phyloP scores from a whole-genome alignment of 306 rosid genomes.

The Dicorynia guianensis region DNA sequence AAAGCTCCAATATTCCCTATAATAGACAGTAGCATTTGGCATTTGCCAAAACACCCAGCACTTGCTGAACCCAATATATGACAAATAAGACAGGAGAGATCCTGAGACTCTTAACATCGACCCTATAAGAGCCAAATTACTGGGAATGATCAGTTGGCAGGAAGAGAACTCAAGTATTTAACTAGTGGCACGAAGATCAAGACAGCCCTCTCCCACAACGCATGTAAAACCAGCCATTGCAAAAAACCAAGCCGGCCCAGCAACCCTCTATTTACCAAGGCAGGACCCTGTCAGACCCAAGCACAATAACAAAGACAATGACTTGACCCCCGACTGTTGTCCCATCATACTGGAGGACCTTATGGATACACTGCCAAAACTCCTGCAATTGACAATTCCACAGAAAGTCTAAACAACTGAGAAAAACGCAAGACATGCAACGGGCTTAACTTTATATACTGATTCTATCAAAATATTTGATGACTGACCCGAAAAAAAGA shows the following conservation, averaged over 20 bases:
- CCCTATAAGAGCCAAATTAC: conserved; percentile 36
- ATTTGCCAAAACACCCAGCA: conserved; percentile 43
- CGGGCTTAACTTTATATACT: background rate
- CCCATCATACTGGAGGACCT: conserved; percentile 39
- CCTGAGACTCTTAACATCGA: conserved; percentile 34
- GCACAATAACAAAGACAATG: conserved; percentile 40
- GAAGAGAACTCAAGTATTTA: conserved; percentile 30
- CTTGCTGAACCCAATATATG: conserved; percentile 43
- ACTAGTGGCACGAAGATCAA: conserved; percentile 42
- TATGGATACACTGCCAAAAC: conserved; percentile 22
- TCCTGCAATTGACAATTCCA: conserved; percentile 45
- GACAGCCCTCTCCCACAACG: conserved; percentile 28
- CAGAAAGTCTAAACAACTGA: background rate
- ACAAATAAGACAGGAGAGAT: conserved; percentile 22
- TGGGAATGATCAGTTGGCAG: conserved; percentile 31
- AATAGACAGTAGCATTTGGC: conserved; percentile 37
- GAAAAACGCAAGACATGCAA: background rate
- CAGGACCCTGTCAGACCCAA: conserved; percentile 38
- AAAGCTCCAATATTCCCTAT: conserved; percentile 20
- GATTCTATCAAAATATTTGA: background rate
- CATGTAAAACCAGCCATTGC: conserved; percentile 50
- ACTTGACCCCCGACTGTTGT: conserved; percentile 44
- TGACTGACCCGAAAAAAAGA: background rate
- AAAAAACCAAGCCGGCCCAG: conserved; percentile 51
- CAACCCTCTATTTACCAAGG: conserved; percentile 45